Evolutionary conservation across 768 basidiomycete species (phyloP).

Genomic region (Podaxis mareebaensis): DNA sequence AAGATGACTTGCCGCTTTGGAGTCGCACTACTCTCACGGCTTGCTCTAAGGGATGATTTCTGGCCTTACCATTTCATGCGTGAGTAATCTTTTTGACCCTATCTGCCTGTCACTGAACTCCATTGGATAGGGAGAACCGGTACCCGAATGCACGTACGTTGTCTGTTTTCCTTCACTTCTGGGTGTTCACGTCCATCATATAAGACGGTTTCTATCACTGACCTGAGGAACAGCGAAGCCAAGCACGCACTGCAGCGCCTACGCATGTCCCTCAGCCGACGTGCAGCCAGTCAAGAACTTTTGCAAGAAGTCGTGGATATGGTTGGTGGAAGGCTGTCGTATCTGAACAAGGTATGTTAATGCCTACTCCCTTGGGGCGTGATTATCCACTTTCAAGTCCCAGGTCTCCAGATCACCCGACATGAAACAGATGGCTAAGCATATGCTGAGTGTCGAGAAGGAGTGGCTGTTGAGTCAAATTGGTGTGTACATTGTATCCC

Average conservation of each 20-base stretch:
- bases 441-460: constrained; percentile 71
- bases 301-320: constrained; percentile 52
- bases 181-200: background rate
- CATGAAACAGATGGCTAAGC: constrained; percentile 62
- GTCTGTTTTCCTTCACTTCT: background rate
- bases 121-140: constrained; percentile 9
- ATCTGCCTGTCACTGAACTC: background rate
- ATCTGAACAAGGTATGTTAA: constrained; percentile 55
- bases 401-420: constrained; percentile 60
- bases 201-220: constrained; percentile 70
- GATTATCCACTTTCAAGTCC: background rate
- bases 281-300: constrained; percentile 30
- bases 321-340: constrained; percentile 81
- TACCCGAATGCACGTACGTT: constrained; percentile 56
- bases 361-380: background rate
- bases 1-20: constrained; percentile 26
- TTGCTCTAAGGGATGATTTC: constrained; percentile 68
- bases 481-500: constrained; percentile 35
- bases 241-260: constrained; percentile 55
- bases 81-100: constrained; percentile 30
- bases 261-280: constrained; percentile 41
- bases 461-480: constrained; percentile 80
- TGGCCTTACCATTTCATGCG: constrained; percentile 76
- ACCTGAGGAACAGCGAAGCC: constrained; percentile 63
- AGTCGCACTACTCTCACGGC: constrained; percentile 16